Evolutionary conservation across 495 filamentous ascomycete genomes (phyloP).

Genomic region (Margaritispora aquatica): DNA sequence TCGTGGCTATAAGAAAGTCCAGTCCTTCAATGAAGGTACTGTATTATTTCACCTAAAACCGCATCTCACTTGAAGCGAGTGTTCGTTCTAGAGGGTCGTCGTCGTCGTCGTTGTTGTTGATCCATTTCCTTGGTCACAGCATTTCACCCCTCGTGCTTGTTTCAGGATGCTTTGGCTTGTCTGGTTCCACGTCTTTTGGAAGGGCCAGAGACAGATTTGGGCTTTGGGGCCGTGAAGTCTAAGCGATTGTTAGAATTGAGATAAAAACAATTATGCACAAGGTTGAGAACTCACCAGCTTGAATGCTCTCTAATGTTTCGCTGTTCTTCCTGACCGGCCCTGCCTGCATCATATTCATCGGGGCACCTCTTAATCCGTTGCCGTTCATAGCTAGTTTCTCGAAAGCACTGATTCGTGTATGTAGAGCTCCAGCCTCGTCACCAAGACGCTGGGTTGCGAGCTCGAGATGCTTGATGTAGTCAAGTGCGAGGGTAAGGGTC

Average conservation of each 20-base stretch:
- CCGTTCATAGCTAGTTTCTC: constrained; percentile 15
- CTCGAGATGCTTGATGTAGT: constrained; percentile 15
- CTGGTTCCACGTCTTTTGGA: constrained; percentile 2
- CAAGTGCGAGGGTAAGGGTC: constrained; percentile 12
- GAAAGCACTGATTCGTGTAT: constrained; percentile 11
- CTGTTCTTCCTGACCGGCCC: neutral
- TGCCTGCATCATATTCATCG: neutral
- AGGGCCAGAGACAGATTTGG: neutral
- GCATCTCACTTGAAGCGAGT: neutral
- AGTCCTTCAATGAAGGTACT: neutral
- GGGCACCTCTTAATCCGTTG: neutral
- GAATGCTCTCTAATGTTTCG: constrained; percentile 7
- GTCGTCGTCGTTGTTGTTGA: neutral
- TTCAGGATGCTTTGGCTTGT: constrained; percentile 1
- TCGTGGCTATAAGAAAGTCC: neutral
- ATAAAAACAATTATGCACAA: neutral
- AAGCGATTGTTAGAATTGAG: neutral
- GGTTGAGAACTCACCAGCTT: constrained; percentile 5
- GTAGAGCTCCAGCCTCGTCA: constrained; percentile 2
- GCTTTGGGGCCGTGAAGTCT: constrained; percentile 11
- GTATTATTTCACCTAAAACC: neutral
- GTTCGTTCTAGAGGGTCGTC: too few species aligned
- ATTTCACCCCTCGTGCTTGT: neutral
- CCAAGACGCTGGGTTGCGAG: constrained; percentile 3
- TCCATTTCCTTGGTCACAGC: neutral